Evolutionary conservation across 2,329 filamentous ascomycete genomes (phyloP), one percentile per base, ranked within the genome.

Genomic region (Cladosporium sp.): DNA sequence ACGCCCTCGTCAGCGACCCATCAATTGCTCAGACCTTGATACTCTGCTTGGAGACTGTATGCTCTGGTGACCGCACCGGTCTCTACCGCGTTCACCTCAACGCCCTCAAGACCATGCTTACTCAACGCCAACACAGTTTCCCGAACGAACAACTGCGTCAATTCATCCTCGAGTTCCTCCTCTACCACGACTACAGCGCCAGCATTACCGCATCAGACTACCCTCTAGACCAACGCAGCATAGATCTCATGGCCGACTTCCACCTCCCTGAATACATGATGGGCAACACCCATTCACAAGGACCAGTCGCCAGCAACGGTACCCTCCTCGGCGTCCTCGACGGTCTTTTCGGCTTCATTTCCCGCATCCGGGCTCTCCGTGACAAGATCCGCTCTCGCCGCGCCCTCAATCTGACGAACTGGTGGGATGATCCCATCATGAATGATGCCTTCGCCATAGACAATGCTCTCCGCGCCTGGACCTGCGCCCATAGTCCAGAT

Each of bases 41-140:
- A 1, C 75, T 85, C 34, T 83, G 83, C 59, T 71, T 86, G n/a
- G 81, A 84, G 62, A 82, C 82, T 0, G 83, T 85, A 56, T 81
- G 80, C 62, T 80, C 83, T 65, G 83, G 83, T 35, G 81, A 84
- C 62, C 79, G 78, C 2, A 74, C 76, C 9, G 90, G 89, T 44
- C 83, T 90, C 67, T 92, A 95, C 71, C 80, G 90, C n/a, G 79
- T 88, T 48, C 90, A 96, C 68, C 85, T 96, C 62, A 79, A 86
- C 60, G 88, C 84, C 0, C 92, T 92, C 62, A 84, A 89, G 64
- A 82, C 81, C 57, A 80, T 95, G 58, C 84, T 93, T n/a, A 78
- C 77, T 57, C 78, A 72, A 10, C 77, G 80, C 56, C 85, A 68
- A 78, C 45, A 37, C 25, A 36, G 44, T 12, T 59, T 65, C 19